Conservation (phyloP, 1,284 basidiomycete species). For the Tilletia caries region DNA sequence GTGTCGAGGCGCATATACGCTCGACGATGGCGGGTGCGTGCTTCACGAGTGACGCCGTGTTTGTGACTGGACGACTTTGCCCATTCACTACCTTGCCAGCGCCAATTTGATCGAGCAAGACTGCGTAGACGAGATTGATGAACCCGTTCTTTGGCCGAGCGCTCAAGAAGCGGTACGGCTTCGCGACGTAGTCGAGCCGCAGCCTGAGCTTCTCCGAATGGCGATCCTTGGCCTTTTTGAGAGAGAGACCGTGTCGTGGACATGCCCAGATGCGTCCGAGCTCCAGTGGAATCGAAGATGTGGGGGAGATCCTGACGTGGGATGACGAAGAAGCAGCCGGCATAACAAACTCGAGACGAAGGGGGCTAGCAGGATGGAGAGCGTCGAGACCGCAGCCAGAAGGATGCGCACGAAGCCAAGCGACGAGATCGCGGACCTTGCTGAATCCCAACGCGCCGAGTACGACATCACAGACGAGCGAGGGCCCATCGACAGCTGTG, state of each 20-base stretch:
- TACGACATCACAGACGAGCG: neutral
- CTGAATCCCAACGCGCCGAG: neutral
- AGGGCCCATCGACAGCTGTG: neutral
- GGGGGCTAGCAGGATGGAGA: neutral
- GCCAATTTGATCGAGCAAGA: neutral
- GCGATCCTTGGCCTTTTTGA: neutral
- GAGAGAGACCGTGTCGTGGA: neutral
- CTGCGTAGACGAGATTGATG: constrained; percentile 4
- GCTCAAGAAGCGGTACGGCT: constrained; percentile 7
- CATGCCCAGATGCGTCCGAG: constrained; percentile 6
- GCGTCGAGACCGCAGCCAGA: constrained; percentile 9
- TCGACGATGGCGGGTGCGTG: neutral
- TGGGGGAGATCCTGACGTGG: neutral
- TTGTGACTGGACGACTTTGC: neutral
- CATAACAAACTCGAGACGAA: neutral
- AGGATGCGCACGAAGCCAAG: neutral
- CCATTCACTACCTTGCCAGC: no score
- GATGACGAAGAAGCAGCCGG: neutral
- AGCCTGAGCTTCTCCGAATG: neutral
- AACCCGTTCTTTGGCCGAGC: neutral
- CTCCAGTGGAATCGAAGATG: neutral
- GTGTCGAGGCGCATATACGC: neutral
- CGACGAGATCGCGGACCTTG: constrained; percentile 5
- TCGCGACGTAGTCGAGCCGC: constrained; percentile 2
- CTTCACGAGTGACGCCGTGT: neutral